Base-by-base conservation (phyloP, 257 asterid species). In the Capsicum pubescens region DNA sequence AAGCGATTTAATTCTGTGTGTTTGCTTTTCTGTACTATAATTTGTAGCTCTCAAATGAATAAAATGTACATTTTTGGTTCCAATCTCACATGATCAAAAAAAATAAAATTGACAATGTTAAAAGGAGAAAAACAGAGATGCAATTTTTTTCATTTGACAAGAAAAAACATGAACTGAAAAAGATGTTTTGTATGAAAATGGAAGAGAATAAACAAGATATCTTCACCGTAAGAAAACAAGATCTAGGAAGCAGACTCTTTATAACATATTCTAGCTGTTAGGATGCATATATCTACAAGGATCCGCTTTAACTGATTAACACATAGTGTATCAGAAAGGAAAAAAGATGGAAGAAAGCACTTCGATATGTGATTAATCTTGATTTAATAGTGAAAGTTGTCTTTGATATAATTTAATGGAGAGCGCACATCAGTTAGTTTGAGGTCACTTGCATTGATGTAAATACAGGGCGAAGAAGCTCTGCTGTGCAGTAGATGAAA, bases 321-420 rank as follows among this genome's bases (percentile, higher is more conserved):
- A 1, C 39, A 1, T 10, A 21, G 69, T 12, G 42, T 63, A 26
- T 63, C 42, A 21, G 42, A 63, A 39, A 63, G 70, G 70, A 63
- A 8, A 63, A 42, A 63, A 10, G 70, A 21, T 21, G 42, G 70
- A 63, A 63, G 42, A 21, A 21, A 63, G 39, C 70, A 32, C n/a
- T 32, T 32, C 13, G 35, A 64, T 12, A 26, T 64, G 71, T 64
- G 44, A 32, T 64, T 64, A 64, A 64, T 64, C n/a, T 32, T 64
- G 71, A 64, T 64, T 64, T 12, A 32, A 5, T 26, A 64, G n/a
- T 17, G 12, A 64, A 39, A 50, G 3, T 50, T 32, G 72, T 32
- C 46, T 13, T 66, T 66, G 46, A 66, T 66, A 66, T n/a, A 66
- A 66, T 66, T 32, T 66, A 66, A 66, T 7, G 48, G 72, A 66